Percentiles rank a stretch among this genome's conserved stretches.
Evolutionary conservation across 768 basidiomycete species (phyloP).

Genomic region (Hortiboletus campestris): DNA sequence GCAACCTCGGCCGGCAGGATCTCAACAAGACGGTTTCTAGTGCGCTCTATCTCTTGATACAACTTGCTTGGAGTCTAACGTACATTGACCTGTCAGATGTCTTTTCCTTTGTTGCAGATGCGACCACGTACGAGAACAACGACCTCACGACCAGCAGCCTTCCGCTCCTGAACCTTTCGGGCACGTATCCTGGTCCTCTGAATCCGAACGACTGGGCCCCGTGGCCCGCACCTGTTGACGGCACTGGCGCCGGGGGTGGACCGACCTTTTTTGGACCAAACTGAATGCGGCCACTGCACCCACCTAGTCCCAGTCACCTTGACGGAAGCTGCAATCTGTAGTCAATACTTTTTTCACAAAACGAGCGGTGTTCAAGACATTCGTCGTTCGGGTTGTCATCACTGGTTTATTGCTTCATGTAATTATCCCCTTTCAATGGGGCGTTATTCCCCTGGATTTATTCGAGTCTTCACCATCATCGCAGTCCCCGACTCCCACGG

Average conservation of each 20-base stretch:
- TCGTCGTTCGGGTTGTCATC: too few relatives aligned
- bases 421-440: too few relatives aligned
- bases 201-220: conserved; percentile 42
- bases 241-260: conserved; percentile 43
- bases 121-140: conserved; percentile 44
- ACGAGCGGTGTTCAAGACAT: too few relatives aligned
- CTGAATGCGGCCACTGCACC: conserved; percentile 36
- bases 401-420: too few relatives aligned
- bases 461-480: too few relatives aligned
- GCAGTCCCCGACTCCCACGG: too few relatives aligned
- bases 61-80: neutral
- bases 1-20: conserved; percentile 57
- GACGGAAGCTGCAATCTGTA: neutral
- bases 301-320: conserved; percentile 42
- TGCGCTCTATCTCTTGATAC: neutral
- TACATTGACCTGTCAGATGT: conserved; percentile 39
- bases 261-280: conserved; percentile 37
- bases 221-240: conserved; percentile 41
- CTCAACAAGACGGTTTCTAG: conserved; percentile 43
- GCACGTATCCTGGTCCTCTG: conserved; percentile 42
- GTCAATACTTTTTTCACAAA: too few relatives aligned
- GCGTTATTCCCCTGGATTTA: too few relatives aligned
- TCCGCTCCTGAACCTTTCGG: conserved; percentile 42
- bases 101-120: conserved; percentile 47
- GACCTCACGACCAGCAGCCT: conserved; percentile 25